Base-by-base conservation (phyloP, 2,329 filamentous ascomycete species). In the Colletotrichum tamarilloi region DNA sequence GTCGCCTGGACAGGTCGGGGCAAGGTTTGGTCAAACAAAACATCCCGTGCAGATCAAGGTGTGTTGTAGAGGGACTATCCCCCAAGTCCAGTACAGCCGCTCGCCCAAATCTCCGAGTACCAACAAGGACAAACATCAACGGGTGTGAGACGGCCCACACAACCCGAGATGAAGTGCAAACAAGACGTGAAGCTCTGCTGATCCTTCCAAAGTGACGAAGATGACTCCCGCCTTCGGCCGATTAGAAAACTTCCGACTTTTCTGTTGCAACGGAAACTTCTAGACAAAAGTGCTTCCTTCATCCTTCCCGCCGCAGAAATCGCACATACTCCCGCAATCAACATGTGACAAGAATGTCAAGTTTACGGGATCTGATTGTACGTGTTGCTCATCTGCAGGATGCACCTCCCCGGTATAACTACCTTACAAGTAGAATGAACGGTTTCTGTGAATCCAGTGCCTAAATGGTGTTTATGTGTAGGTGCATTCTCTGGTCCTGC, bases 61-160 rank as follows among this genome's bases (percentile, higher is more conserved):
- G 38, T 52, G 28, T 26, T 26, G n/a, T 66, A 35, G 26, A 56
- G 30, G 22, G 12, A 57, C 22, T 35, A 60, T 32, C 52, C 28
- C 28, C 55, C 60, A 35, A 57, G 19, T 49, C 9, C 32, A 32
- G 35, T 42, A 14, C 26, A 49, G 42, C 42, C 7, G 19, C 42
- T 49, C 19, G 26, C 11, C 35, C 35, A 65, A 66, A 56, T n/a
- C 30, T 42, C 71, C 71, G 67, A 66, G 22, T 42, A 32, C 65
- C 24, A 57, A 19, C 53, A 57, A 52, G 64, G 53, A 60, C 59
- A 70, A 70, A 56, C 53, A 73, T 46, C 14, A 4, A 16, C 70
- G 60, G 35, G 26, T 62, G 67, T 70, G 46, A 71, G 60, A 70
- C 55, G 66, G 46, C 57, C 52, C 46, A 22, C 42, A 19, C 58